A percentile compares a stretch with the other conserved stretches of the same genome.
These are phyloP conservation scores for Pelargonium fulgidum DNA, from an alignment of 441 rosid species.

Conservation along the genomic window DNA sequence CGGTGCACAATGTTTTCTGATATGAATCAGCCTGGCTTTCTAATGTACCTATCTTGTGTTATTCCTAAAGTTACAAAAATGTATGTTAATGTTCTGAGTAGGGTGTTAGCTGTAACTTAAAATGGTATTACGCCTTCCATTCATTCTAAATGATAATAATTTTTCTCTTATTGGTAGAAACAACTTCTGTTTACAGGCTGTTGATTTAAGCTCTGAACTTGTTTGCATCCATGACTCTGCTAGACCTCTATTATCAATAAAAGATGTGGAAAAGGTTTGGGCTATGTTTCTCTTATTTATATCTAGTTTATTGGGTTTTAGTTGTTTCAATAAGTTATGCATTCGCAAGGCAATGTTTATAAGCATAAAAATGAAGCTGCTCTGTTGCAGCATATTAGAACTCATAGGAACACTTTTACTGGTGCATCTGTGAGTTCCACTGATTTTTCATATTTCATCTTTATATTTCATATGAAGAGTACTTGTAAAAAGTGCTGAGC, in stretches of 20 bases:
- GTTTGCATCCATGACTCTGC: constrained; percentile 96
- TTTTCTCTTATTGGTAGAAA: constrained; percentile 12
- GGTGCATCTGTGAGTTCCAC: not conserved
- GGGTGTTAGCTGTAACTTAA: not conserved
- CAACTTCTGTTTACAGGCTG: constrained; percentile 39
- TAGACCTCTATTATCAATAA: constrained; percentile 61
- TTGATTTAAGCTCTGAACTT: constrained; percentile 62
- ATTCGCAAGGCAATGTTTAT: not conserved
- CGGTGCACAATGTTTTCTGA: constrained; percentile 7
- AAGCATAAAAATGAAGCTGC: not conserved
- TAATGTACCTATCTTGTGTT: not conserved
- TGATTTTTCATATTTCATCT: not conserved
- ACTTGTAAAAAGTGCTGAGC: not conserved
- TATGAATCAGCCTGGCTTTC: not conserved
- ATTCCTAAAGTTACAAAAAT: constrained; percentile 1
- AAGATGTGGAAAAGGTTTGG: constrained; percentile 68
- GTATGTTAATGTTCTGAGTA: not conserved
- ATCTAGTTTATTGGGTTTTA: not conserved
- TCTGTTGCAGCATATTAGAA: not conserved
- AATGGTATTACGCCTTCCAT: not conserved
- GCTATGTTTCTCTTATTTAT: not conserved
- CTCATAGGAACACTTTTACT: not conserved
- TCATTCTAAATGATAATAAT: not conserved
- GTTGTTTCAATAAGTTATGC: not conserved
- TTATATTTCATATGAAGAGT: not conserved